A percentile compares a stretch with the other conserved stretches of the same genome.
These are phyloP conservation scores for Cylindricascospora bacillispora DNA, from an alignment of 1,139 yeast species.

Conservation along the genomic window DNA sequence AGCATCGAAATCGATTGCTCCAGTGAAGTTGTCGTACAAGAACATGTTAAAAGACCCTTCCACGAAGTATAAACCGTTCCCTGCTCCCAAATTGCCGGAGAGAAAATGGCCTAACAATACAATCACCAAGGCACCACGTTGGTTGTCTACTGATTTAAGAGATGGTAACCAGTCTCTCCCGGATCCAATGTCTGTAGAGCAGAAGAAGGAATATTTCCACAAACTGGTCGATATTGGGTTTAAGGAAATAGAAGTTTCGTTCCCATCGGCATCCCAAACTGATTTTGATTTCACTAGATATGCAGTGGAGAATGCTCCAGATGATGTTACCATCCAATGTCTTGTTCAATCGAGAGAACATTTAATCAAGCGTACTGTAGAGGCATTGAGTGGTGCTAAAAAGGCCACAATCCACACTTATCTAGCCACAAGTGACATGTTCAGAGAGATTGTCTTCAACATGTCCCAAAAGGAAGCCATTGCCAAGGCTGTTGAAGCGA, in stretches of 20 bases:
- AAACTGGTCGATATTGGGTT: slow-evolving; percentile 80
- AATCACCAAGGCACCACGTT: slow-evolving; percentile 76
- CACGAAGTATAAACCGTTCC: slow-evolving; percentile 57
- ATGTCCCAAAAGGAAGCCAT: slow-evolving; percentile 71
- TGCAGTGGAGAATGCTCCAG: slow-evolving; percentile 88
- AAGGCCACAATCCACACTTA: slow-evolving; percentile 83
- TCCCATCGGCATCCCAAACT: slow-evolving; percentile 91
- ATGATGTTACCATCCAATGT: slow-evolving; percentile 84
- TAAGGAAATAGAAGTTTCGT: slow-evolving; percentile 93
- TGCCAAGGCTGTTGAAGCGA: slow-evolving; percentile 68
- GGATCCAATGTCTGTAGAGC: slow-evolving; percentile 88
- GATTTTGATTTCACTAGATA: slow-evolving; percentile 93
- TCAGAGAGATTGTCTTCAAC: slow-evolving; percentile 84
- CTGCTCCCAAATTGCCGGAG: slow-evolving; percentile 53
- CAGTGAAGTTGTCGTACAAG: slow-evolving; percentile 25
- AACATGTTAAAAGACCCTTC: slow-evolving; percentile 65
- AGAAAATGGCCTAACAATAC: slow-evolving; percentile 81
- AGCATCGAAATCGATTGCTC: slow-evolving; percentile 19
- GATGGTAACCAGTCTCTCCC: slow-evolving; percentile 97
- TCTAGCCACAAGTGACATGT: slow-evolving; percentile 82
- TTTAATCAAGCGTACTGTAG: slow-evolving; percentile 78
- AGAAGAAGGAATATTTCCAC: slow-evolving; percentile 78
- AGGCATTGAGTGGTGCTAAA: slow-evolving; percentile 79
- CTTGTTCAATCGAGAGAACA: slow-evolving; percentile 88
- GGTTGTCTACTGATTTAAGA: slow-evolving; percentile 91